Conservation (phyloP, 148 eudicot genomes). For the Selenicereus undatus region DNA sequence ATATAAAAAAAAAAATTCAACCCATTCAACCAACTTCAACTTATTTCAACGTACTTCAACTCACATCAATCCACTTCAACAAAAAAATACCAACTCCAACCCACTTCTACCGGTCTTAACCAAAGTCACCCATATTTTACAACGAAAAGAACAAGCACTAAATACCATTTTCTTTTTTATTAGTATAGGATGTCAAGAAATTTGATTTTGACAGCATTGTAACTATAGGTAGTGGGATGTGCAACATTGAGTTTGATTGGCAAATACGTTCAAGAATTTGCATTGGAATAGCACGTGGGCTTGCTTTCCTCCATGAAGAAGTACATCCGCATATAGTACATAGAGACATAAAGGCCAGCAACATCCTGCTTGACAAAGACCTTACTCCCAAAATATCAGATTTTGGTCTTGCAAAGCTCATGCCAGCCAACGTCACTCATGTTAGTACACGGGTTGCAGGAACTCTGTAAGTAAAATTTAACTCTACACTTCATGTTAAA, state of each 20-base stretch:
- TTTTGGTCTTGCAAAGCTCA: conserved; percentile 57
- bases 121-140: no score
- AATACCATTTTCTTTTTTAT: neutral
- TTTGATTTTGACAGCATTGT: conserved; percentile 8
- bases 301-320: conserved; percentile 48
- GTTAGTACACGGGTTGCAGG: conserved; percentile 59
- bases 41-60: no score
- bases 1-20: no score
- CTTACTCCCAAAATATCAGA: conserved; percentile 47
- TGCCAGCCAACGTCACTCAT: conserved; percentile 48
- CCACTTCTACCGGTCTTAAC: no score
- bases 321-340: conserved; percentile 46
- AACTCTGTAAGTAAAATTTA: conserved; percentile 38
- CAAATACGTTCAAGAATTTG: conserved; percentile 31
- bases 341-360: conserved; percentile 58
- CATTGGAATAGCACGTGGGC: conserved; percentile 47
- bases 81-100: no score
- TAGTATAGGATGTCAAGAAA: neutral
- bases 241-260: conserved; percentile 36
- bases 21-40: no score
- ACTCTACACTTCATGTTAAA: neutral
- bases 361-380: conserved; percentile 50
- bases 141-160: neutral
- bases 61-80: no score
- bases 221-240: conserved; percentile 23